phyloP scores from a whole-genome alignment of 116 monocot species.

The Zostera marina region DNA sequence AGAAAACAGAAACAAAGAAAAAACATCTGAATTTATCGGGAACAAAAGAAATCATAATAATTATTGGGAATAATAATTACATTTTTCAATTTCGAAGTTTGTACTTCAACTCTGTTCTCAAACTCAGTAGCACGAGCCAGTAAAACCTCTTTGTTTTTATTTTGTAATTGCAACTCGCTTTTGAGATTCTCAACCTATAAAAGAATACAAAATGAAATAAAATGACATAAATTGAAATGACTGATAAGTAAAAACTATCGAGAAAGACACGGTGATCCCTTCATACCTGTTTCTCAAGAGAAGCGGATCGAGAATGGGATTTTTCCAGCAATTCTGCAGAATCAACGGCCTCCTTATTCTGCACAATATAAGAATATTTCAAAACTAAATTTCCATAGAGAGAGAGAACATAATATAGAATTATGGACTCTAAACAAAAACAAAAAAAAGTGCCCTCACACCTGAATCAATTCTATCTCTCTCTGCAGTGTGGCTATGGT shows the following conservation, averaged over 20 bases:
- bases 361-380: not conserved
- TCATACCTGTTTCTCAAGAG: slow-evolving; percentile 54
- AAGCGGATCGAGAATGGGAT: slow-evolving; percentile 17
- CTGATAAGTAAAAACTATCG: no score
- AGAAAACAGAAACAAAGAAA: not conserved
- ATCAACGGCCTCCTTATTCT: slow-evolving; percentile 43
- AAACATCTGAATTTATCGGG: not conserved
- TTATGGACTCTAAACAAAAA: not conserved
- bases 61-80: slow-evolving; percentile 42
- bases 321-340: slow-evolving; percentile 14
- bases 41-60: slow-evolving; percentile 3
- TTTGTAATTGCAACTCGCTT: slow-evolving; percentile 27
- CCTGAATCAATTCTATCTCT: slow-evolving; percentile 26
- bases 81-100: slow-evolving; percentile 27
- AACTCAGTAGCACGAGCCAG: slow-evolving; percentile 26
- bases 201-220: not conserved
- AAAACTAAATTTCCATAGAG: not conserved
- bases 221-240: not conserved
- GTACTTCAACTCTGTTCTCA: slow-evolving; percentile 37
- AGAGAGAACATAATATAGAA: not conserved
- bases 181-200: slow-evolving; percentile 47
- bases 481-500: slow-evolving; percentile 9
- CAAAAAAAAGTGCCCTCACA: not conserved
- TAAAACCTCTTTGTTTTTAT: slow-evolving; percentile 26
- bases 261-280: not conserved